phyloP scores from a whole-genome alignment of 2,329 filamentous ascomycete species.

The Ophiocordyceps camponoti-leonardi region DNA sequence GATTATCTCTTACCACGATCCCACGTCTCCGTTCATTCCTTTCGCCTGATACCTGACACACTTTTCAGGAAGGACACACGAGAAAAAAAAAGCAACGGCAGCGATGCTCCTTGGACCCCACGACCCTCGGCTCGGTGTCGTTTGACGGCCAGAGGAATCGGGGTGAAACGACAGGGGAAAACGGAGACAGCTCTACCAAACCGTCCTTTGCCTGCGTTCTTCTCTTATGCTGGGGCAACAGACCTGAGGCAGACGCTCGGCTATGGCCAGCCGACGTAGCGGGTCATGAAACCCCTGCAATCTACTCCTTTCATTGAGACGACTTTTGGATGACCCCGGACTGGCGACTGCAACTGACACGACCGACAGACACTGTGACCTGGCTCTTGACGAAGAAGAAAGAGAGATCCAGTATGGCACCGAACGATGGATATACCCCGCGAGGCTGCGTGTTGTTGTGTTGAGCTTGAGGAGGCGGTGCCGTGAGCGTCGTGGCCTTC shows the following conservation, averaged over 20 bases:
- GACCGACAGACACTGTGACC: constrained; percentile 15
- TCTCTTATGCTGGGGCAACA: constrained; percentile 4
- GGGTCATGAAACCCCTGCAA: constrained; percentile 8
- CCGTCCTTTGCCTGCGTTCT: background rate
- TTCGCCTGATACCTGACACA: background rate
- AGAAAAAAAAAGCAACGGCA: background rate
- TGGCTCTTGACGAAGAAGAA: constrained; percentile 16
- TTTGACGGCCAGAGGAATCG: background rate
- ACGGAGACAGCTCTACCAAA: background rate
- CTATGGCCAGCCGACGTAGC: background rate
- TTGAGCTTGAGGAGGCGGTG: constrained; percentile 11
- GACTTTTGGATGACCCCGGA: constrained; percentile 16
- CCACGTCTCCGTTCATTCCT: constrained; percentile 6
- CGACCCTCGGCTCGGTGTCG: background rate
- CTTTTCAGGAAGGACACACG: background rate
- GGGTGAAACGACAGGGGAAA: too few species aligned
- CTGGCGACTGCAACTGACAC: constrained; percentile 16
- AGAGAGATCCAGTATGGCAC: constrained; percentile 19
- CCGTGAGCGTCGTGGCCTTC: constrained; percentile 4
- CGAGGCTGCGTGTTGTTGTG: constrained; percentile 19
- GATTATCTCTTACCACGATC: constrained; percentile 7
- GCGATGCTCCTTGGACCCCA: background rate
- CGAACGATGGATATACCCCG: constrained; percentile 25
- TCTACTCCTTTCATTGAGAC: constrained; percentile 11
- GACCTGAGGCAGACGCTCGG: constrained; percentile 11